phyloP scores from a whole-genome alignment of 2,329 filamentous ascomycete genomes.

The Diaporthe ampelina region DNA sequence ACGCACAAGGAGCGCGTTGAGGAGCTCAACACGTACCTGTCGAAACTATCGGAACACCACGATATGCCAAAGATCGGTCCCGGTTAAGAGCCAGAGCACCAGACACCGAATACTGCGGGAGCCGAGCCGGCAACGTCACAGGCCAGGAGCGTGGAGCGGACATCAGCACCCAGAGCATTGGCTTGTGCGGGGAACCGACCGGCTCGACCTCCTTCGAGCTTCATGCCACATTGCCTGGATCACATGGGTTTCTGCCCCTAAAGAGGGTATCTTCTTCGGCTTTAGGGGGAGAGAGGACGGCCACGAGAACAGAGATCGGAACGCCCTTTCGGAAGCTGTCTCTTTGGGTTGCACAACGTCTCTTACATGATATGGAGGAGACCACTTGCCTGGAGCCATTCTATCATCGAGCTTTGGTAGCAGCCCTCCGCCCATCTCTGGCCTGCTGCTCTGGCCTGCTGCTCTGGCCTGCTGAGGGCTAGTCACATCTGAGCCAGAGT shows the following conservation, averaged over 20 bases:
- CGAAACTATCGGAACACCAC: constrained; percentile 94
- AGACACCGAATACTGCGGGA: background rate
- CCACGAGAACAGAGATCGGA: background rate
- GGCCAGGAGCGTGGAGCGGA: background rate
- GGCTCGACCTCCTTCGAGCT: background rate
- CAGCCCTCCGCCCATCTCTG: background rate
- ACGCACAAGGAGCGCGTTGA: constrained; percentile 98
- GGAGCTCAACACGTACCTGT: constrained; percentile 94
- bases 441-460: too few species aligned
- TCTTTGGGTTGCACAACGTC: background rate
- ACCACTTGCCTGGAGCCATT: too few species aligned
- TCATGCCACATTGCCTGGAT: background rate
- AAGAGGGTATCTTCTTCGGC: background rate
- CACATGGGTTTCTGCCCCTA: background rate
- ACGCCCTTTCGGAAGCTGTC: background rate
- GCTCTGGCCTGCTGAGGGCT: background rate
- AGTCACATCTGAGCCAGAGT: too few species aligned
- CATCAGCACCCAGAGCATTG: background rate
- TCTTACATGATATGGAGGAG: background rate
- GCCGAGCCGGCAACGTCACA: background rate
- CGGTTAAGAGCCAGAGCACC: constrained; percentile 55
- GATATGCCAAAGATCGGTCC: constrained; percentile 86
- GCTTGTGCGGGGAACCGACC: background rate
- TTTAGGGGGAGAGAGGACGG: background rate
- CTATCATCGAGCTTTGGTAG: background rate